Percentiles rank a stretch among this genome's conserved stretches.
Evolutionary conservation across 2,329 filamentous ascomycete genomes (phyloP).

Genomic region (Ambrosiella beaveri): DNA sequence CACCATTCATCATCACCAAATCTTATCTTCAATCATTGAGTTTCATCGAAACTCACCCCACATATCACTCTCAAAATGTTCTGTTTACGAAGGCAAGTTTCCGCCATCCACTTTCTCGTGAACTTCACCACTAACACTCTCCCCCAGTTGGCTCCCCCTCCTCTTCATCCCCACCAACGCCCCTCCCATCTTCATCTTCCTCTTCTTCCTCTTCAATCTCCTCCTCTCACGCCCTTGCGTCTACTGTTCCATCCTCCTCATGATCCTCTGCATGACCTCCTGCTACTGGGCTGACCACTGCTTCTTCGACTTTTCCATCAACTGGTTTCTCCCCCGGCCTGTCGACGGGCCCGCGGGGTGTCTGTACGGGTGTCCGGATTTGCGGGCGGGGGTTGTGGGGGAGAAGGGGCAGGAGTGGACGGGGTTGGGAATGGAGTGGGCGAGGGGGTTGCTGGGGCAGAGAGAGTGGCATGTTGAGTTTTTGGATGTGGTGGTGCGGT

Average conservation of each 20-base stretch:
- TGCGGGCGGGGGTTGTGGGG: slow-evolving; percentile 15
- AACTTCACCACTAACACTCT: neutral
- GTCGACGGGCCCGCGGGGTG: slow-evolving; percentile 12
- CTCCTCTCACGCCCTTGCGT: slow-evolving; percentile 92
- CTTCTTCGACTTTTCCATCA: slow-evolving; percentile 81
- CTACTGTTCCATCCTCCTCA: slow-evolving; percentile 90
- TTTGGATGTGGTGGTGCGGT: slow-evolving; percentile 67
- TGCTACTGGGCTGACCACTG: slow-evolving; percentile 80
- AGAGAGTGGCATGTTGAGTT: slow-evolving; percentile 85
- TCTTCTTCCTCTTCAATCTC: slow-evolving; percentile 86
- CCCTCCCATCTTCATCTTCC: slow-evolving; percentile 68
- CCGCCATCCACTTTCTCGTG: neutral
- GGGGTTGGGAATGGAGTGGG: slow-evolving; percentile 68
- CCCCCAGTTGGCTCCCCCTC: slow-evolving; percentile 59
- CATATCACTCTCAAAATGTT: slow-evolving; percentile 32
- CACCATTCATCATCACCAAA: neutral
- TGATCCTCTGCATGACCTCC: slow-evolving; percentile 83
- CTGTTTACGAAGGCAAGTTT: slow-evolving; percentile 39
- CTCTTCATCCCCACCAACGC: slow-evolving; percentile 80
- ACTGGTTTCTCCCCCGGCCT: slow-evolving; percentile 77
- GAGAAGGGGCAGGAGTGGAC: slow-evolving; percentile 43
- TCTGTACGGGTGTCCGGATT: slow-evolving; percentile 7
- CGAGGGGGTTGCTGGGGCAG: slow-evolving; percentile 62
- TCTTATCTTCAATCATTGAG: neutral
- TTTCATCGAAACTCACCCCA: neutral